Evolutionary conservation across 495 filamentous ascomycete genomes (phyloP), one percentile per base, ranked within the genome.

Genomic region (Penicillium taxi): DNA sequence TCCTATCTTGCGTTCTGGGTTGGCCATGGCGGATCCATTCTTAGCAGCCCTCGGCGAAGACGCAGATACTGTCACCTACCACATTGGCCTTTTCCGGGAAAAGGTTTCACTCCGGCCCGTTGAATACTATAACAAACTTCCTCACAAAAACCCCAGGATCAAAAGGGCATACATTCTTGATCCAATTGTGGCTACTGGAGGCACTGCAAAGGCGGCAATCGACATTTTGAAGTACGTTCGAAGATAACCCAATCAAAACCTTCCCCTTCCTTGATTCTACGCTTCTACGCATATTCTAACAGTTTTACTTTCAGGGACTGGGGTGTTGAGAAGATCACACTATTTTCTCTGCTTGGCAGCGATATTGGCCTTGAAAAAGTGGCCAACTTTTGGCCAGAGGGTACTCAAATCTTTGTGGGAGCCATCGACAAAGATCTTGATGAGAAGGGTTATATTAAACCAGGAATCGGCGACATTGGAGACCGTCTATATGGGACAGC

Each of bases 121-220:
- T 23, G 88, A 95, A 61, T 95, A 95, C 69, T 95, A 95, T 70
- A 95, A 77, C 63, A 94, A 94, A 59, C 79, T 95, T 3, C 87
- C 88, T 6, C 35, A 51, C n/a, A 66, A 63, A 5, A 72, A 74
- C 18, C 63, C 88, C 6, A 38, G 37, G 13, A 55, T 60, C 15
- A 55, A 50, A 15, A 41, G 47, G 19, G 84, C 85, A 8, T 78
- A 89, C 50, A 64, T 95, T 21, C 69, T 94, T 2, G 88, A 95
- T 61, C 88, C 88, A 6, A 75, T 95, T 36, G 88, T 95, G 52
- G 88, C 88, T 2, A 95, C 88, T 0, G 88, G 88, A 6, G 85
- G 85, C 0, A 95, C 88, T 2, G 79, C 82, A 14, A 78, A 69
- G 9, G 87, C 88, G 1, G 88, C 86, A 9, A 87, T 95, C 47